These are phyloP conservation scores for Parachaetomium inaequale DNA, from an alignment of 495 filamentous ascomycete species.

Conservation along the genomic window DNA sequence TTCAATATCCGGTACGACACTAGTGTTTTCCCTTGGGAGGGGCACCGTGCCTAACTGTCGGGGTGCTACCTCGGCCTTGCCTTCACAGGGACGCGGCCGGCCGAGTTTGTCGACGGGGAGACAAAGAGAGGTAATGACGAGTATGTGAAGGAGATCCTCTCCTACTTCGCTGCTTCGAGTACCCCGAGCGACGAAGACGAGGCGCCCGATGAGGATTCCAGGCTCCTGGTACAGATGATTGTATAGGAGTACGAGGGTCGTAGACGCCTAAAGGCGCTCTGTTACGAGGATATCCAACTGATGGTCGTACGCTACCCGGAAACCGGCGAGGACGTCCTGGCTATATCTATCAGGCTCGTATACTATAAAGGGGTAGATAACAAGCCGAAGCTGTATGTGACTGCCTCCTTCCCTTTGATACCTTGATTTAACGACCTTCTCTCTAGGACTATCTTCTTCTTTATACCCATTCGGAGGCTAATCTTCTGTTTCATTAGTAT, in stretches of 20 bases:
- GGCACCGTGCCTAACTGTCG: conserved; percentile 17
- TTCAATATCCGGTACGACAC: conserved; percentile 32
- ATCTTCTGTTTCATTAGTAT: too few species aligned
- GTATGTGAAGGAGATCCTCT: conserved; percentile 17
- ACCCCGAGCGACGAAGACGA: conserved; percentile 8
- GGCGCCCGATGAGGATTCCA: conserved; percentile 20
- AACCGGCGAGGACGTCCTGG: too few species aligned
- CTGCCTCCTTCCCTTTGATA: too few species aligned
- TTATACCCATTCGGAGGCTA: too few species aligned
- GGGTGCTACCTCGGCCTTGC: conserved; percentile 20
- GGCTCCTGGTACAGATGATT: conserved; percentile 20
- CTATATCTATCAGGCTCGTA: too few species aligned
- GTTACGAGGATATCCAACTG: conserved; percentile 31
- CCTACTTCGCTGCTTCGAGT: neutral
- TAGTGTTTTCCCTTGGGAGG: conserved; percentile 24
- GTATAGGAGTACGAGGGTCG: conserved; percentile 15
- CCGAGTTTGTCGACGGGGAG: conserved; percentile 24
- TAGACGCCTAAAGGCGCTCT: conserved; percentile 24
- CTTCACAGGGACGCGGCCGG: conserved; percentile 23
- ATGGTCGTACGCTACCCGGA: too few species aligned
- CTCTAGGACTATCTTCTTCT: too few species aligned
- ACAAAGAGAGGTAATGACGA: conserved; percentile 19
- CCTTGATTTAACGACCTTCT: too few species aligned
- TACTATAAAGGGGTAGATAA: too few species aligned
- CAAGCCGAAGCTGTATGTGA: too few species aligned